Evolutionary conservation across 345 rosid genomes (phyloP).

Genomic region (Lepidium aucheri): DNA sequence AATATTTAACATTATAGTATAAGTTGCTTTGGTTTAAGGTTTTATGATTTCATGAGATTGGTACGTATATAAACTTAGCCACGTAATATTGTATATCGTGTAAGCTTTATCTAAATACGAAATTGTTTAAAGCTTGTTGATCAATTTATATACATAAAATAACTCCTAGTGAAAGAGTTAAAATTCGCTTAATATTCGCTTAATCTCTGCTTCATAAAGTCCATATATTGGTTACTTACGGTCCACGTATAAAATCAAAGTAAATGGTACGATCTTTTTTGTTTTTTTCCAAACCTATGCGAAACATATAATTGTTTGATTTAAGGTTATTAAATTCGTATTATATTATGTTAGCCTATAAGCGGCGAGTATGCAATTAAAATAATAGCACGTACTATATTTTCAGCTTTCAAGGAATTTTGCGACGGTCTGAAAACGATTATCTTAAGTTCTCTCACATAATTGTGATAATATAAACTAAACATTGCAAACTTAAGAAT

Average conservation of each 20-base stretch:
- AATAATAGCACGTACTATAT: not conserved
- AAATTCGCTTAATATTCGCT: no score
- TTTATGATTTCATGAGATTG: not conserved
- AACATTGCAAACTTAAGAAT: not conserved
- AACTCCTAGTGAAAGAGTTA: not conserved
- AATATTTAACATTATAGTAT: not conserved
- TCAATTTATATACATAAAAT: not conserved
- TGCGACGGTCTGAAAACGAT: not conserved
- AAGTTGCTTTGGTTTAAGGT: not conserved
- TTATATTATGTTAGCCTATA: not conserved
- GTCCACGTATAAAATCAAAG: not conserved
- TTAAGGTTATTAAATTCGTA: not conserved
- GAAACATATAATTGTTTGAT: not conserved
- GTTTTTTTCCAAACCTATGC: not conserved
- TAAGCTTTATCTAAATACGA: not conserved
- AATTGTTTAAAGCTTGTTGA: not conserved
- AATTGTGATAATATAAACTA: not conserved
- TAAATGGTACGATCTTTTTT: not conserved
- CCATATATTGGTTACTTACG: not conserved
- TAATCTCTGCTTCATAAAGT: no score
- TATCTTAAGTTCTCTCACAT: not conserved
- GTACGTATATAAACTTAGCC: not conserved
- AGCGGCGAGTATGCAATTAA: not conserved
- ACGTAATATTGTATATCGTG: not conserved
- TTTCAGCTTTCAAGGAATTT: not conserved